These are phyloP conservation scores for Coemansia sp. DNA, from an alignment of 192 early-diverging fungal species.

Conservation along the genomic window DNA sequence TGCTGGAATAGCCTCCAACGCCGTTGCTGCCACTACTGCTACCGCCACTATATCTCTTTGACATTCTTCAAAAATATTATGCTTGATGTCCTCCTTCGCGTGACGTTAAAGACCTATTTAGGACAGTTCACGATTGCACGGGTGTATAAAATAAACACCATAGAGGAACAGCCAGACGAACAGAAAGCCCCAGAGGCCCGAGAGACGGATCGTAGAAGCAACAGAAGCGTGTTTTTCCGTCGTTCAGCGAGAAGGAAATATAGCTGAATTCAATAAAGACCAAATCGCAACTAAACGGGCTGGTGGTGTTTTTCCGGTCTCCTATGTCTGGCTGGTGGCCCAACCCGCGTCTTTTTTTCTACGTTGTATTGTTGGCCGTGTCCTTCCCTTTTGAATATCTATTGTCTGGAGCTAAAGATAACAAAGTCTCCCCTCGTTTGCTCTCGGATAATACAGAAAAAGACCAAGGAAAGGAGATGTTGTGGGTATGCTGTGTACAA, in stretches of 20 bases:
- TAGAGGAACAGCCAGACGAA: neutral
- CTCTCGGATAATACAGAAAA: neutral
- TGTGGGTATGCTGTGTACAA: neutral
- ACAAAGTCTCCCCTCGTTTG: neutral
- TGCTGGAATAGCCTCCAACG: slow-evolving; percentile 8
- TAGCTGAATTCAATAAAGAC: neutral
- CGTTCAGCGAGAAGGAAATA: neutral
- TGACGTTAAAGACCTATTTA: neutral
- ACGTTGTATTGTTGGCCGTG: neutral
- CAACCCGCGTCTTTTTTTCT: neutral
- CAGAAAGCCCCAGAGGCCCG: neutral
- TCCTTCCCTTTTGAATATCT: neutral
- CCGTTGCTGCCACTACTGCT: neutral
- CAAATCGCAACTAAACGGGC: neutral
- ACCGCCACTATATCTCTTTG: neutral
- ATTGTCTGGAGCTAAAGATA: slow-evolving; percentile 1
- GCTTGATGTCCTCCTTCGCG: slow-evolving; percentile 1
- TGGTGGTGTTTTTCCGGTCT: neutral
- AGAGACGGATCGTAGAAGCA: neutral
- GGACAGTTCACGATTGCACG: neutral
- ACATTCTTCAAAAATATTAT: neutral
- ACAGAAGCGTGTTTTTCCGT: slow-evolving; percentile 2
- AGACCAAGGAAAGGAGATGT: neutral
- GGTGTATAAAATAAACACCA: neutral
- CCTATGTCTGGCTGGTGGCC: neutral